phyloP scores from a whole-genome alignment of 2,329 filamentous ascomycete genomes.

The Aspergillus transmontanensis region DNA sequence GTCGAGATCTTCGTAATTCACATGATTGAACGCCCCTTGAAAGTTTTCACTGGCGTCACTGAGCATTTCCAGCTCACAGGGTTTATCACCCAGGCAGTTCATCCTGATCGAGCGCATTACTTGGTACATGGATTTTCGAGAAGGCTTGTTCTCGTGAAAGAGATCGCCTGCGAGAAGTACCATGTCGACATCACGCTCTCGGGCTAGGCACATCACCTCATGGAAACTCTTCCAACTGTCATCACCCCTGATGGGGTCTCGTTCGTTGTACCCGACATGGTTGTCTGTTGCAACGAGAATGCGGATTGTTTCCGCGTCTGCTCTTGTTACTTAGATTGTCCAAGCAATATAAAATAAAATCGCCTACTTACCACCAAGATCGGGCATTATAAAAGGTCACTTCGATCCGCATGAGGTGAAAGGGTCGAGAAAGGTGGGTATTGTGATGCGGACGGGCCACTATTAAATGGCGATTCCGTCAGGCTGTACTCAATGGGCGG shows the following conservation, averaged over 20 bases:
- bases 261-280: slow-evolving; percentile 95
- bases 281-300: slow-evolving; percentile 95
- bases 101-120: slow-evolving; percentile 92
- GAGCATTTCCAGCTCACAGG: slow-evolving; percentile 90
- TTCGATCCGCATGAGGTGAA: background rate
- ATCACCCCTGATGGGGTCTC: slow-evolving; percentile 90
- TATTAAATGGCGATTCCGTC: background rate
- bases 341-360: background rate
- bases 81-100: slow-evolving; percentile 94
- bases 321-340: background rate
- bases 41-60: slow-evolving; percentile 93
- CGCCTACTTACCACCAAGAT: slow-evolving; percentile 29
- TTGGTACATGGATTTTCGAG: slow-evolving; percentile 92
- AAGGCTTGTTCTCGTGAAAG: slow-evolving; percentile 98
- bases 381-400: slow-evolving; percentile 25
- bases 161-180: slow-evolving; percentile 91
- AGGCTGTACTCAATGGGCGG: slow-evolving; percentile 2
- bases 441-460: background rate
- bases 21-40: slow-evolving; percentile 83
- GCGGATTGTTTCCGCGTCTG: slow-evolving; percentile 80
- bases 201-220: slow-evolving; percentile 88
- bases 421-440: background rate
- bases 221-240: slow-evolving; percentile 97
- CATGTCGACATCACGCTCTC: slow-evolving; percentile 93
- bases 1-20: slow-evolving; percentile 96